Percentiles rank a stretch among this genome's conserved stretches.
Conservation (phyloP, 495 filamentous ascomycete species). For the Penicillium dipodomyicola region DNA sequence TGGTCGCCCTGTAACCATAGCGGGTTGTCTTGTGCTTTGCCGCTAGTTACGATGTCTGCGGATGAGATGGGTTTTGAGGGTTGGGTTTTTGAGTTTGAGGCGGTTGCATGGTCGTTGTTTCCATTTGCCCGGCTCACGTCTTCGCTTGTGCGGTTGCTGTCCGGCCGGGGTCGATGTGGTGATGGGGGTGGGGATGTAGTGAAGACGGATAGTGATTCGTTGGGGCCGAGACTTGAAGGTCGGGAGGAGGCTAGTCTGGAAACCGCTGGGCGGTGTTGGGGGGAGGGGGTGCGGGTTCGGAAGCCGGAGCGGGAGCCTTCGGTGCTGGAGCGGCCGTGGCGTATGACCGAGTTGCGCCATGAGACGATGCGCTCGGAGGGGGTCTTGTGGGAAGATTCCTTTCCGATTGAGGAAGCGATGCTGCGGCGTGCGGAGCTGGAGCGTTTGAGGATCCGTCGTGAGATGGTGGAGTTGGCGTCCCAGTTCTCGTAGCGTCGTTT, state of each 20-base stretch:
- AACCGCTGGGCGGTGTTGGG: constrained; percentile 32
- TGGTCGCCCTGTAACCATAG: constrained; percentile 53
- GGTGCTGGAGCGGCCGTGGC: constrained; percentile 50
- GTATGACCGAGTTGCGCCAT: constrained; percentile 79
- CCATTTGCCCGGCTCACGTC: constrained; percentile 1
- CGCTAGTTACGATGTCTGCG: constrained; percentile 18
- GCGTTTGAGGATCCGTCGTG: constrained; percentile 68
- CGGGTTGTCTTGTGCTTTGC: constrained; percentile 39
- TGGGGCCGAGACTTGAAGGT: constrained; percentile 24
- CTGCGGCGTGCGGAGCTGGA: constrained; percentile 61
- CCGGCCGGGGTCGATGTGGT: constrained; percentile 30
- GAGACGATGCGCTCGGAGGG: constrained; percentile 82
- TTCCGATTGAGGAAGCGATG: constrained; percentile 47
- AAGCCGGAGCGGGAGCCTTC: constrained; percentile 47
- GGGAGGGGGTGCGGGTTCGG: constrained; percentile 54
- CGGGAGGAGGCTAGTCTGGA: constrained; percentile 24
- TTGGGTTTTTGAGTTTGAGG: neutral
- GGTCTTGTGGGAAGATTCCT: constrained; percentile 51
- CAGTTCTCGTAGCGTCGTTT: constrained; percentile 54
- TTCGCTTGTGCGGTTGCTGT: constrained; percentile 26
- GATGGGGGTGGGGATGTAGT: constrained; percentile 40
- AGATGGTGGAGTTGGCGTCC: constrained; percentile 70
- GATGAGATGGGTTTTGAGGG: constrained; percentile 17
- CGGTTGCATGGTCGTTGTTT: constrained; percentile 2
- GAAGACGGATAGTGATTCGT: constrained; percentile 33